Base-by-base conservation (phyloP, 179 eudicot species). In the Silene noctiflora region DNA sequence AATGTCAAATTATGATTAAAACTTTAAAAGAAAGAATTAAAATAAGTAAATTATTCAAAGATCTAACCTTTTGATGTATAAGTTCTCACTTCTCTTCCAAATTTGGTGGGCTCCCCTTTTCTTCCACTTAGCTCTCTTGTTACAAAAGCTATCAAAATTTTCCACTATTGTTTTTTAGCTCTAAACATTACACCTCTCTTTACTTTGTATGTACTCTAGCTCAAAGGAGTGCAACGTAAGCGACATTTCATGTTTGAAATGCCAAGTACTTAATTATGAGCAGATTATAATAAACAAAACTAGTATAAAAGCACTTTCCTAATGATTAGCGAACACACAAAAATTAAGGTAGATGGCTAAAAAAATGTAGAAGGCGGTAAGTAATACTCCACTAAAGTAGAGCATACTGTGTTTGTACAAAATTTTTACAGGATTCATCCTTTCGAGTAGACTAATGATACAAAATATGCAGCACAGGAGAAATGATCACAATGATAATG, bases 151-250 rank as follows among this genome's bases (percentile, higher is more conserved):
- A 82, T 61, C 84, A 60, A 60, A 5, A 33, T 78, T 51, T 69
- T n/a, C 60, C 61, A 68, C 29, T 73, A 46, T 77, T 25, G n/a
- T n/a, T 44, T 44, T 39, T 33, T 67, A 33, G 70, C 70, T 70
- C 73, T 77, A 59, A 81, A 42, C 48, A 71, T 53, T 59, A 65
- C 73, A 70, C 61, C 74, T 75, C 27, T 77, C 80, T 79, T 74
- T 65, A 61, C 87, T 84, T 84, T 24, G 76, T 77, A 69, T 77
- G 72, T 71, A 84, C 87, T 82, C 83, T 46, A 79, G 42, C 83
- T 74, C 14, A 16, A 59, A 77, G 72, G 77, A 84, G 87, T 82
- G 83, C 73, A 76, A 70, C 75, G 62, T 67, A 84, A 84, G 87
- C 79, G 72, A 82, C 63, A 73, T 79, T 72, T 67, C 73, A 69